These are phyloP conservation scores for Arabidopsis suecica DNA, from an alignment of 345 rosid species.

Conservation along the genomic window DNA sequence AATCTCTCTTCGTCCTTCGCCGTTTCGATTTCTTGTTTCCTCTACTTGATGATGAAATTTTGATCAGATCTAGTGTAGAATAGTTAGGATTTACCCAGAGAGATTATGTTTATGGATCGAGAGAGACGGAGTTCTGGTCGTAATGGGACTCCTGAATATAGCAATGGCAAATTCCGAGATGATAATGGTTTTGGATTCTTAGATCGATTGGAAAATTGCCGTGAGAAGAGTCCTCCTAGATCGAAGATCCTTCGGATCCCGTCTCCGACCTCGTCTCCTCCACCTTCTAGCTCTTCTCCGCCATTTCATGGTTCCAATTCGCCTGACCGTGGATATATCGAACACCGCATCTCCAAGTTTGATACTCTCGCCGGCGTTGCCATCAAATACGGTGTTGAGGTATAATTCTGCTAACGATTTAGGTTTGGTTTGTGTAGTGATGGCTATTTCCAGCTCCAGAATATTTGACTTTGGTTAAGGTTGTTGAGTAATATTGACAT, in stretches of 20 bases:
- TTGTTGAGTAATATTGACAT: conserved; percentile 18
- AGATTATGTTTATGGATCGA: conserved; percentile 54
- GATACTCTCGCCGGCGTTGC: conserved; percentile 97
- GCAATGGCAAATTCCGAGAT: conserved; percentile 43
- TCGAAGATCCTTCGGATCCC: conserved; percentile 42
- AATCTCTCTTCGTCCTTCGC: conserved; percentile 14
- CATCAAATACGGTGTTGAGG: conserved; percentile 95
- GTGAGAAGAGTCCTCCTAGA: conserved; percentile 45
- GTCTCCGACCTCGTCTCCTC: conserved; percentile 46
- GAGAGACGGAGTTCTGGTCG: conserved; percentile 46
- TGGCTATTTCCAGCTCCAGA: not conserved
- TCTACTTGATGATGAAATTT: conserved; percentile 20
- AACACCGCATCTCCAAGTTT: conserved; percentile 74
- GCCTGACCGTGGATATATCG: conserved; percentile 52
- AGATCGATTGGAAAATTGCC: conserved; percentile 45
- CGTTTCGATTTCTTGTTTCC: conserved; percentile 3
- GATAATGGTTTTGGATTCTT: conserved; percentile 40
- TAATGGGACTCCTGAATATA: conserved; percentile 42
- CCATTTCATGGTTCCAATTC: conserved; percentile 37
- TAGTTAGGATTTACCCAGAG: not conserved
- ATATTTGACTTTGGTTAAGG: conserved; percentile 14
- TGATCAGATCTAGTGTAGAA: conserved; percentile 43
- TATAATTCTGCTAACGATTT: conserved; percentile 18
- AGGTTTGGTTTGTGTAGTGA: not conserved
- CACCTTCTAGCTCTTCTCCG: conserved; percentile 41